phyloP scores from a whole-genome alignment of 768 basidiomycete genomes.

The Candolleomyces aberdarensis region DNA sequence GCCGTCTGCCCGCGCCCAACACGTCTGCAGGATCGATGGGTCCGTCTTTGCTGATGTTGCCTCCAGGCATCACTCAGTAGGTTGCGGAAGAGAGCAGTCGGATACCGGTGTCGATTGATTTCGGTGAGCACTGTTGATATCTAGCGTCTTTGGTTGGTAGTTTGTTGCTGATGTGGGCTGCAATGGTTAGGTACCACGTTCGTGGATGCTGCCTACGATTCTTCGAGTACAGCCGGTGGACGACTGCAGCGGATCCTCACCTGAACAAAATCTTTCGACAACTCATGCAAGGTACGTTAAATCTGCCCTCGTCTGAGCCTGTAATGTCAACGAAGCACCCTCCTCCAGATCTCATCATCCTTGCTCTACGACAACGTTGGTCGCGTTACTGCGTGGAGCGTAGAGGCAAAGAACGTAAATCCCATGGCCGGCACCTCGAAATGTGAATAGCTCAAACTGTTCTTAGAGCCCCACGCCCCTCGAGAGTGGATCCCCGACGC shows the following conservation, averaged over 20 bases:
- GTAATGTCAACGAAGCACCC: not conserved
- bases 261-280: constrained; percentile 60
- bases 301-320: not conserved
- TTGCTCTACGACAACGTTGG: constrained; percentile 76
- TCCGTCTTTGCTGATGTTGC: constrained; percentile 7
- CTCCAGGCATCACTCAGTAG: constrained; percentile 11
- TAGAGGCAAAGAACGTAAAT: constrained; percentile 81
- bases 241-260: constrained; percentile 80
- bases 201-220: constrained; percentile 85
- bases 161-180: too few species aligned
- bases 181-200: too few species aligned
- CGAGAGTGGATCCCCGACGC: constrained; percentile 83
- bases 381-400: constrained; percentile 76
- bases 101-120: constrained; percentile 80
- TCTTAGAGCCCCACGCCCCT: constrained; percentile 76
- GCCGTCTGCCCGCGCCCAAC: too few species aligned
- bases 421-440: constrained; percentile 61
- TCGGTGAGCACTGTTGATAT: constrained; percentile 45
- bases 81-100: constrained; percentile 65
- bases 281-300: constrained; percentile 1
- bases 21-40: too few species aligned
- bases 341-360: constrained; percentile 67
- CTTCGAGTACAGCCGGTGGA: constrained; percentile 77
- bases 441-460: constrained; percentile 78
- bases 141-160: not conserved